phyloP scores from a whole-genome alignment of 1,284 basidiomycete species.

The Xanthoconium separans region DNA sequence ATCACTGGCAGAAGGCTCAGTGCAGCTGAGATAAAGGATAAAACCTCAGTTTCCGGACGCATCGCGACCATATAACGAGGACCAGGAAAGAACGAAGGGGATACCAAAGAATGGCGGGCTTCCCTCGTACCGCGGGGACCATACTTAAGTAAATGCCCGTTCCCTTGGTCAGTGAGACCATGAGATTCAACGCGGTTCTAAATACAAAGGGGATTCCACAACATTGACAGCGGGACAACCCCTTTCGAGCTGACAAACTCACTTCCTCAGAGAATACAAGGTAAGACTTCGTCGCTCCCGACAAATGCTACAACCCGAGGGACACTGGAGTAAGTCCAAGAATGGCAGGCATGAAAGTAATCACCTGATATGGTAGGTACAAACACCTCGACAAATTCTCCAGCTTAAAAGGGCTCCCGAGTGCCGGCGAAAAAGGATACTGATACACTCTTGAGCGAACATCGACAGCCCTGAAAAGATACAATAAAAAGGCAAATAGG shows the following conservation, averaged over 20 bases:
- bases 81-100: constrained; percentile 11
- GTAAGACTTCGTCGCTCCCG: neutral
- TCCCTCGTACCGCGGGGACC: neutral
- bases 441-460: constrained; percentile 17
- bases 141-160: constrained; percentile 22
- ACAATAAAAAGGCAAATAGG: constrained; percentile 8
- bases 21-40: constrained; percentile 49
- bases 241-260: constrained; percentile 21
- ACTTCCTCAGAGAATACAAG: constrained; percentile 1
- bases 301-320: neutral
- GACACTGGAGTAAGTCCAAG: constrained; percentile 18
- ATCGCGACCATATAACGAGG: constrained; percentile 33
- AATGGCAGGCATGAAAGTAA: constrained; percentile 30
- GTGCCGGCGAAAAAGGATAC: constrained; percentile 6
- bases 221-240: neutral
- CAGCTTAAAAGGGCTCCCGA: neutral
- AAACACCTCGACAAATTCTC: constrained; percentile 13
- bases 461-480: constrained; percentile 8
- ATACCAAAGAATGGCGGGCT: constrained; percentile 6
- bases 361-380: constrained; percentile 29
- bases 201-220: constrained; percentile 22
- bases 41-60: constrained; percentile 43
- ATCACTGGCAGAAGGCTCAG: constrained; percentile 40
- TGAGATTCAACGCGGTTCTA: neutral
- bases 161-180: neutral